Percentiles rank a stretch among this genome's conserved stretches.
Conservation (phyloP, 257 asterid genomes). For the Solanum neorickii region DNA sequence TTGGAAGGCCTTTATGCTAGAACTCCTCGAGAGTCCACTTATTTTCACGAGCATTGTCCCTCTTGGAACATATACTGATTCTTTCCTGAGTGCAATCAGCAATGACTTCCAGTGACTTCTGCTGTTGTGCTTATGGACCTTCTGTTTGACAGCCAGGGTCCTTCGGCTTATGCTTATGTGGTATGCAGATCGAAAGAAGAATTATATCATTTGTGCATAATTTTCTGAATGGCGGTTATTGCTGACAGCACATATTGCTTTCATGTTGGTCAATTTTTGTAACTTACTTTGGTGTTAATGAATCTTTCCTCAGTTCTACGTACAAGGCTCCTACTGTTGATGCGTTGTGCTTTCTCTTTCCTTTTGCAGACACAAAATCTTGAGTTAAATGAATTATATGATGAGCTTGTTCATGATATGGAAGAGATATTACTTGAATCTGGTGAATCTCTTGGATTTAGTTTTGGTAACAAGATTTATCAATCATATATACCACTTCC, state of each 20-base stretch:
- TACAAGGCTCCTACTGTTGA: not conserved
- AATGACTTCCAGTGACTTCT: not conserved
- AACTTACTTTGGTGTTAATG: not conserved
- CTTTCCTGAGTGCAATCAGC: not conserved
- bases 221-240: not conserved
- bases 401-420: constrained; percentile 88
- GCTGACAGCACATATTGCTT: not conserved
- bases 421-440: constrained; percentile 88
- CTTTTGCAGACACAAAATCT: constrained; percentile 39
- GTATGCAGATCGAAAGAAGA: not conserved
- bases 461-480: constrained; percentile 25
- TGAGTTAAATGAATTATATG: constrained; percentile 50
- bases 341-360: not conserved
- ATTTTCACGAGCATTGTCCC: not conserved
- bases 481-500: constrained; percentile 40
- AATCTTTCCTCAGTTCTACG: not conserved
- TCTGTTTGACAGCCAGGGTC: not conserved
- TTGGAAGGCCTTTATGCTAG: not conserved
- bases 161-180: not conserved
- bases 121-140: not conserved
- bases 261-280: not conserved
- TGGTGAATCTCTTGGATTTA: constrained; percentile 31
- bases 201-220: not conserved
- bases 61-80: not conserved
- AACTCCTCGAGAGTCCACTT: not conserved